phyloP scores from a whole-genome alignment of 257 asterid species.

The Primulina tabacum region DNA sequence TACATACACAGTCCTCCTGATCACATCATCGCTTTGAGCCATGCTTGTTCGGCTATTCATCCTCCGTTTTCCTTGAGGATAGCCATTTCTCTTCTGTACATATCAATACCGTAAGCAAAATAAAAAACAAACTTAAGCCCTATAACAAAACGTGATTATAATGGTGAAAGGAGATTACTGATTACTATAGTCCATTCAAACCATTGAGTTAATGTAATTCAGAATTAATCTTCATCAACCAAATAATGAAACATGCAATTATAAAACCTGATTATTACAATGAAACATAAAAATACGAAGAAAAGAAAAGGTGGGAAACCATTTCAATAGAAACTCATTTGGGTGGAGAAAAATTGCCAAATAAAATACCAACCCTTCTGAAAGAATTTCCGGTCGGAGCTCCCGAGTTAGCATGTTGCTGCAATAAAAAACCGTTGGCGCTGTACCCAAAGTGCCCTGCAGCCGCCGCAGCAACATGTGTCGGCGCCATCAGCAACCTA shows the following conservation, averaged over 20 bases:
- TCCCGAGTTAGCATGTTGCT: slow-evolving; percentile 49
- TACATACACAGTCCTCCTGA: slow-evolving; percentile 71
- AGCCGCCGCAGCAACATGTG: slow-evolving; percentile 39
- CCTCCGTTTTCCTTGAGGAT: slow-evolving; percentile 47
- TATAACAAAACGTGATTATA: not conserved
- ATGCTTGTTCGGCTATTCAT: slow-evolving; percentile 56
- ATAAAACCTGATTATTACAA: slow-evolving; percentile 14
- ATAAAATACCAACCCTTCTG: slow-evolving; percentile 55
- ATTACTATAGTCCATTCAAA: slow-evolving; percentile 4
- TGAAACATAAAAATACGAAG: not conserved
- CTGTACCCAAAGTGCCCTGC: slow-evolving; percentile 62
- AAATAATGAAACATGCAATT: not conserved
- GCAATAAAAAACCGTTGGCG: slow-evolving; percentile 50
- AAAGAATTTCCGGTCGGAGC: slow-evolving; percentile 46
- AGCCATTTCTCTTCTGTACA: slow-evolving; percentile 58
- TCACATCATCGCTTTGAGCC: slow-evolving; percentile 75
- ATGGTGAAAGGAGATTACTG: slow-evolving; percentile 5
- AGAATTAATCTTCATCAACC: slow-evolving; percentile 11
- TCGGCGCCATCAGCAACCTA: slow-evolving; percentile 33
- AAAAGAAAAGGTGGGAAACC: not conserved
- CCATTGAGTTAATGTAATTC: not conserved
- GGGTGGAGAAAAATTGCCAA: not conserved
- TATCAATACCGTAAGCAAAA: slow-evolving; percentile 25
- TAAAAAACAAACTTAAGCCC: slow-evolving; percentile 8
- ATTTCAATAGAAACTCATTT: slow-evolving; percentile 1